These are phyloP conservation scores for Phytophthora cactorum DNA, from an alignment of 352 stramenopile species.

Conservation along the genomic window DNA sequence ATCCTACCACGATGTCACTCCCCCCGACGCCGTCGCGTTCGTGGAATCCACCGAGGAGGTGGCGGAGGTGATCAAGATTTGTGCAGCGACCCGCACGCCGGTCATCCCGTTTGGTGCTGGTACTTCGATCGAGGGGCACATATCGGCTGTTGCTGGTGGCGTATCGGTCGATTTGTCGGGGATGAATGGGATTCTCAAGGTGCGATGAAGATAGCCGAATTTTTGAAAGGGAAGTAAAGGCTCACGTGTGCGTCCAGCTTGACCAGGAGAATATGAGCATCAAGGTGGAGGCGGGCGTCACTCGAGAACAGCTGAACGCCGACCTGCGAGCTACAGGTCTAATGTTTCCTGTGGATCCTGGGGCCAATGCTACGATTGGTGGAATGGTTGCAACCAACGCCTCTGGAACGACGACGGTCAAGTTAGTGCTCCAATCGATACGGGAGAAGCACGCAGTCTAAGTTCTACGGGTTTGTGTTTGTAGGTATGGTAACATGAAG, in stretches of 20 bases:
- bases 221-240: not conserved
- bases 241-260: conserved; percentile 15
- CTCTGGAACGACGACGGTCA: conserved; percentile 87
- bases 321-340: conserved; percentile 83
- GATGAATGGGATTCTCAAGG: conserved; percentile 69
- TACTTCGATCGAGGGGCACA: conserved; percentile 94
- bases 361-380: conserved; percentile 94
- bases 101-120: conserved; percentile 95
- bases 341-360: conserved; percentile 96
- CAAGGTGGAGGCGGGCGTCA: conserved; percentile 93
- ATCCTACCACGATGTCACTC: conserved; percentile 84
- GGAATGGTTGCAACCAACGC: conserved; percentile 93
- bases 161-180: conserved; percentile 90
- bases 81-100: conserved; percentile 69
- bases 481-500: conserved; percentile 92
- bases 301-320: conserved; percentile 90
- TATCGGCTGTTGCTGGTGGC: conserved; percentile 82
- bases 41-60: conserved; percentile 87
- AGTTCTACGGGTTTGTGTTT: conserved; percentile 13
- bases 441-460: not conserved
- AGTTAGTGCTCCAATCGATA: conserved; percentile 43
- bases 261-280: conserved; percentile 80
- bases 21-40: conserved; percentile 88
- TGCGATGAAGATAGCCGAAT: conserved; percentile 11
- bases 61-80: conserved; percentile 87